Evolutionary conservation across 2,329 filamentous ascomycete species (phyloP).

Genomic region (Aureobasidium subglaciale): DNA sequence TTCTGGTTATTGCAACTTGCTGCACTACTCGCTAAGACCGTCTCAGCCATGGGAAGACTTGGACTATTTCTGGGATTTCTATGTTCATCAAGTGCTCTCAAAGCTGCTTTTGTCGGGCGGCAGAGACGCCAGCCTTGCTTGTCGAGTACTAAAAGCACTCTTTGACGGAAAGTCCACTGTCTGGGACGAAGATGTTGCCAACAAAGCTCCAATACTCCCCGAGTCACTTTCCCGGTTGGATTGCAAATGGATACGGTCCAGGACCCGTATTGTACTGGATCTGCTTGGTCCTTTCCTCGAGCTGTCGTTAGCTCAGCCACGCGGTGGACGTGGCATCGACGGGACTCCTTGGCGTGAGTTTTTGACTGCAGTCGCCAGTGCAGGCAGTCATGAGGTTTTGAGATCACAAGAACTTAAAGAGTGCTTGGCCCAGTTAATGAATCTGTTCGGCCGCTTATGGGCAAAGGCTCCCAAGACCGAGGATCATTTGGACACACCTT

Average conservation of each 20-base stretch:
- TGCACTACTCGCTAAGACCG: conserved; percentile 77
- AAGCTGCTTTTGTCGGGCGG: conserved; percentile 45
- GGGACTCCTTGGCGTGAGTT: conserved; percentile 38
- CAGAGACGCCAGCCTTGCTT: conserved; percentile 53
- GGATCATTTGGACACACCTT: conserved; percentile 26
- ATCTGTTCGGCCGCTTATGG: conserved; percentile 66
- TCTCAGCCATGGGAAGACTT: conserved; percentile 57
- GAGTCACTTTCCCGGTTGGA: conserved; percentile 82
- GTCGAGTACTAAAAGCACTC: conserved; percentile 65
- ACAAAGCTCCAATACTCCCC: conserved; percentile 44
- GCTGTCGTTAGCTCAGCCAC: conserved; percentile 38
- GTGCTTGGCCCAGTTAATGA: conserved; percentile 66
- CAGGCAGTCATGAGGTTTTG: conserved; percentile 80
- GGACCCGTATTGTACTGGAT: conserved; percentile 58
- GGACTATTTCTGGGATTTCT: conserved; percentile 71
- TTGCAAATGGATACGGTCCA: conserved; percentile 76
- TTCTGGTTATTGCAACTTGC: conserved; percentile 68
- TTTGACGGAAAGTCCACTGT: conserved; percentile 52
- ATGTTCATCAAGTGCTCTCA: conserved; percentile 58
- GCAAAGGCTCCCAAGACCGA: conserved; percentile 41
- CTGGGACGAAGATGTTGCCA: conserved; percentile 70
- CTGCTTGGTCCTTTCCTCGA: conserved; percentile 50
- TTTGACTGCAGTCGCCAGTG: conserved; percentile 56
- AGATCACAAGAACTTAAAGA: conserved; percentile 75
- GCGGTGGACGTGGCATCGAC: conserved; percentile 21